Evolutionary conservation across 2,329 filamentous ascomycete genomes (phyloP).

Genomic region (Alternaria infectoria): DNA sequence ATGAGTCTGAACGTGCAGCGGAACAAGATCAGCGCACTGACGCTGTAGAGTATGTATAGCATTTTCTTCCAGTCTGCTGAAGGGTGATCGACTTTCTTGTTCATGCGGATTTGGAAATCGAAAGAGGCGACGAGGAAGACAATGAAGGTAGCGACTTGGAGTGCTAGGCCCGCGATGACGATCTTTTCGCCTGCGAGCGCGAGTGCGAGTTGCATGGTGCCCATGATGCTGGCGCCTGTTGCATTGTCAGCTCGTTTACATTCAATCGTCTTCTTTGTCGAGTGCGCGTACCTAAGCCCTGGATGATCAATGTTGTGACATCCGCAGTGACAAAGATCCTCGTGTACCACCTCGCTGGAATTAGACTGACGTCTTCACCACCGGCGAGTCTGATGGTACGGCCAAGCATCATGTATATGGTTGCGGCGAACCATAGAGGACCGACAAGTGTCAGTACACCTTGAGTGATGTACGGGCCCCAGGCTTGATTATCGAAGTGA

Average conservation of each 20-base stretch:
- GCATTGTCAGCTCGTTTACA: neutral
- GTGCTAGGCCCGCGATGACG: conserved; percentile 41
- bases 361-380: conserved; percentile 33
- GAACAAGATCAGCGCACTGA: conserved; percentile 57
- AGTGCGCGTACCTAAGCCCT: conserved; percentile 34
- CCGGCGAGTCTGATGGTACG: conserved; percentile 44
- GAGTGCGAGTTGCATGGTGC: conserved; percentile 40
- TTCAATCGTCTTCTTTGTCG: neutral
- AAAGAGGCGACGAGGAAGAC: conserved; percentile 37
- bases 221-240: conserved; percentile 41
- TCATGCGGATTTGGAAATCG: conserved; percentile 41
- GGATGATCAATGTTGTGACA: conserved; percentile 36
- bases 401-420: conserved; percentile 56
- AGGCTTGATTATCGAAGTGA: conserved; percentile 42
- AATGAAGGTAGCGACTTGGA: conserved; percentile 44
- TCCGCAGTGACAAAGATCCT: conserved; percentile 38
- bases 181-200: conserved; percentile 42
- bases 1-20: conserved; percentile 58
- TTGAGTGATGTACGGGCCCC: conserved; percentile 52
- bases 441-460: conserved; percentile 53
- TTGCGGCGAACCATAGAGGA: conserved; percentile 55
- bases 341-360: conserved; percentile 39
- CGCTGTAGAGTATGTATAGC: conserved; percentile 52
- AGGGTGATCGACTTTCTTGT: conserved; percentile 5
- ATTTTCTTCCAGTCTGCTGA: conserved; percentile 31